Base-by-base conservation (phyloP, 2,329 filamentous ascomycete genomes). In the Paraphoma chrysanthemicola region DNA sequence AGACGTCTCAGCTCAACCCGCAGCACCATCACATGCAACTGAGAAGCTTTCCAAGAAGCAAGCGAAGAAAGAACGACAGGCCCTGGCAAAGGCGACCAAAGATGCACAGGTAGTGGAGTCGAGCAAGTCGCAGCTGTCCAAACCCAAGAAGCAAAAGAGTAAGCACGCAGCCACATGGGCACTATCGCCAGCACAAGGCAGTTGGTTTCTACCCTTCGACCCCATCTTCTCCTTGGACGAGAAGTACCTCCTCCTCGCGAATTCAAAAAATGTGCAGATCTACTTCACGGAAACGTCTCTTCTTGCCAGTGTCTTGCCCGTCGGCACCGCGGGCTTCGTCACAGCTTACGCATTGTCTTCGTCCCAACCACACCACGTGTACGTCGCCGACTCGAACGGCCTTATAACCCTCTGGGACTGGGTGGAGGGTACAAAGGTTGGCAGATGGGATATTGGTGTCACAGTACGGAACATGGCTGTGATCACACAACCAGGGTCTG, bases 201-300 rank as follows among this genome's bases (percentile, higher is more conserved):
- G 86, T 18, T 81, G 81, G 52, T 85, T 86, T 66, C 76, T 84
- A 53, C 76, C 82, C 44, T 72, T 83, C 48, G 84, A 88, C 64
- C 84, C 86, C 6, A 68, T 86, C 8, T 84, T 88, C 68, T 83
- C 85, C 2, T 60, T 64, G n/a, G 84, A 88, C 70, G 84, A 86
- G 64, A 81, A 83, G 79, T 84, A 73, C 76, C 74, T 97, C 39
- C 88, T 97, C 54, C 76, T 96, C 53, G 86, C 89, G 31, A 91
- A 92, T 69, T 85, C 88, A 57, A 88, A 86, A 29, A 89, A 89
- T 9, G 82, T 97, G 51, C 90, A 93, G 73, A 84, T 97, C 28
- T 96, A 95, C 77, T 90, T 91, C 1, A 86, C 91, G 30, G 82
- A 86, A 62, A 93, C 92, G 52, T 98, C 95, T 1, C 85, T 96